A percentile compares a stretch with the other conserved stretches of the same genome.
These are phyloP conservation scores for Kwoniella bestiolae DNA, from an alignment of 768 basidiomycete species.

Conservation along the genomic window DNA sequence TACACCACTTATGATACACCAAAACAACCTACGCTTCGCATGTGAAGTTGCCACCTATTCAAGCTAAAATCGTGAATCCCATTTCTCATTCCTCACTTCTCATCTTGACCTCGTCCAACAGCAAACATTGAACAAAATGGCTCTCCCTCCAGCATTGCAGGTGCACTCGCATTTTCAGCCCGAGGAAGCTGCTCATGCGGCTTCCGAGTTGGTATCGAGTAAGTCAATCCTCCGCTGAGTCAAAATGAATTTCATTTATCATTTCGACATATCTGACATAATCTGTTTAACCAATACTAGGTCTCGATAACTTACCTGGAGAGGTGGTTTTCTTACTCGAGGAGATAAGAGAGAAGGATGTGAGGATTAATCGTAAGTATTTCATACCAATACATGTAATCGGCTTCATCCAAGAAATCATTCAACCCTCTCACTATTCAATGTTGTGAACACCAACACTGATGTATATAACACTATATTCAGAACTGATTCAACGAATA, in stretches of 20 bases:
- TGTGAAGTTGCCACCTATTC: not conserved
- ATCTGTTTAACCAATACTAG: no score
- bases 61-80: not conserved
- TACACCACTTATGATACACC: not conserved
- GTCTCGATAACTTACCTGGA: constrained; percentile 52
- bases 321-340: constrained; percentile 52
- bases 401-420: no score
- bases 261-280: no score
- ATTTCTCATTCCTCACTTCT: not conserved
- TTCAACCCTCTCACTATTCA: no score
- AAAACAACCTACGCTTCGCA: not conserved
- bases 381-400: no score
- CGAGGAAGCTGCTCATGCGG: constrained; percentile 52
- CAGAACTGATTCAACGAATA: constrained; percentile 43
- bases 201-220: constrained; percentile 46
- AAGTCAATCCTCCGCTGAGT: constrained; percentile 11
- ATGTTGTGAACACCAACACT: no score
- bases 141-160: constrained; percentile 27
- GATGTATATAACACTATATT: no score
- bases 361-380: constrained; percentile 45
- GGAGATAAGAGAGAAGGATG: constrained; percentile 53
- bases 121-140: constrained; percentile 7
- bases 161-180: constrained; percentile 42
- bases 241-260: not conserved
- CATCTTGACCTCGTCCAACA: not conserved